Evolutionary conservation across 2,329 filamentous ascomycete genomes (phyloP).

Genomic region (Diaporthe destruens): DNA sequence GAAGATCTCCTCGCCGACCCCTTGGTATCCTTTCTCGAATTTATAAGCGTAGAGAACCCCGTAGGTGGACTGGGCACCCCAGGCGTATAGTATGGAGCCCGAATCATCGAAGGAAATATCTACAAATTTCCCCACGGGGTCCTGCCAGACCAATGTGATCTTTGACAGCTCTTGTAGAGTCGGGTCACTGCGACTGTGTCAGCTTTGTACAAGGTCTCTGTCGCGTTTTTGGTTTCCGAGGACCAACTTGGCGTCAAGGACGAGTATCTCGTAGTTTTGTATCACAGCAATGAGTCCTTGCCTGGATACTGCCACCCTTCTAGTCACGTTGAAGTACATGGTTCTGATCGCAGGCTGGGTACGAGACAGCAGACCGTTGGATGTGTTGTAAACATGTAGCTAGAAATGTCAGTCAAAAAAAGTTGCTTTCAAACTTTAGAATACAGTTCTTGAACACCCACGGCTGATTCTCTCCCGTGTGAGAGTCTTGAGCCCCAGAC

Average conservation of each 20-base stretch:
- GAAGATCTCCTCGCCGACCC: neutral
- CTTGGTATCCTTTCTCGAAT: neutral
- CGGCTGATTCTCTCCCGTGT: neutral
- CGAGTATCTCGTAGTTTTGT: slow-evolving; percentile 16
- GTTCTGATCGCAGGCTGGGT: neutral
- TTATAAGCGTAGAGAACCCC: slow-evolving; percentile 26
- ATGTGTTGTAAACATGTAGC: slow-evolving; percentile 27
- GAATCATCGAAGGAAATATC: slow-evolving; percentile 22
- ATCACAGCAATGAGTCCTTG: slow-evolving; percentile 27
- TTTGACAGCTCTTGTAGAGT: neutral
- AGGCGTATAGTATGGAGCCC: slow-evolving; percentile 27
- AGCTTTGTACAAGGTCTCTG: neutral
- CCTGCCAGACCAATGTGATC: neutral
- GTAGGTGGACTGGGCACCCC: slow-evolving; percentile 15
- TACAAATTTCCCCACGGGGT: slow-evolving; percentile 27
- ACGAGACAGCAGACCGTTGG: neutral
- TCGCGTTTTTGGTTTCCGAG: fast-evolving
- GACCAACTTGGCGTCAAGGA: slow-evolving; percentile 30
- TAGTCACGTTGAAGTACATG: slow-evolving; percentile 15
- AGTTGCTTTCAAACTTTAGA: neutral
- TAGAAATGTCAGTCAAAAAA: neutral
- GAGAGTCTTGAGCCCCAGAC: slow-evolving; percentile 15
- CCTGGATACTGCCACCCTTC: slow-evolving; percentile 31
- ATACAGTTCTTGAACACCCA: neutral
- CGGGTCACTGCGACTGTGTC: neutral